Base-by-base conservation (phyloP, 2,329 filamentous ascomycete genomes). In the Remersonia thermophila region DNA sequence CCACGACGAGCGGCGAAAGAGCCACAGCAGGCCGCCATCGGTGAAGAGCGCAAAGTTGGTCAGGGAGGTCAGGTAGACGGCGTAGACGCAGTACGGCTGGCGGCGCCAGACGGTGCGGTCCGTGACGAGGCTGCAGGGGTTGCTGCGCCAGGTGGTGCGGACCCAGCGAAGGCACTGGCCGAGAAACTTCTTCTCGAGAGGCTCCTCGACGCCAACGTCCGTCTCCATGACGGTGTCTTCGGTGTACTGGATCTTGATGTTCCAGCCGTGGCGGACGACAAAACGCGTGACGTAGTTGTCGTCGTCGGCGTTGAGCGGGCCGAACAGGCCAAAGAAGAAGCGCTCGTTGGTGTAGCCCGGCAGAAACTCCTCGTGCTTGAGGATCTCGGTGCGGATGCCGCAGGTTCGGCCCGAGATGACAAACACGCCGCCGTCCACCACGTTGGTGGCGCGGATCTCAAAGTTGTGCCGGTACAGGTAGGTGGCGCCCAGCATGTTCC, bases 381-480 rank as follows among this genome's bases (percentile, higher is more conserved):
- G 49, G 34, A 79, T 68, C 0, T 48, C 18, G 0, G 71, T 65
- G 10, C 71, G 66, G 38, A 71, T 61, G 0, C 63, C 61, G 0
- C 59, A 61, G 1, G 73, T 77, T 4, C 72, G 62, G 0, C 71
- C 70, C 0, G 71, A 76, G 2, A 78, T 57, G 1, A 73, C 69
- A 33, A 71, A 75, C 14, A 74, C 61, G 8, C 69, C 71, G 7
- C 71, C 71, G 38, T 79, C 74, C 8, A 78, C 55, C 6, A 65
- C 57, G 41, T 69, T 71, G 6, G 67, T 68, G 0, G 69, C 59
- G 1, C 66, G 62, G 35, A 72, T 68, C 48, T 79, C 74, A 50
- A 69, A 79, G 48, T 77, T 77, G 51, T 77, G 71, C 0, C 73
- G 67, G 45, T 71, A 64, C 1, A 80, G 63, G 48, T 78, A 77